Evolutionary conservation across 129 eudicot genomes (phyloP).

Genomic region (Artemisia argyi): DNA sequence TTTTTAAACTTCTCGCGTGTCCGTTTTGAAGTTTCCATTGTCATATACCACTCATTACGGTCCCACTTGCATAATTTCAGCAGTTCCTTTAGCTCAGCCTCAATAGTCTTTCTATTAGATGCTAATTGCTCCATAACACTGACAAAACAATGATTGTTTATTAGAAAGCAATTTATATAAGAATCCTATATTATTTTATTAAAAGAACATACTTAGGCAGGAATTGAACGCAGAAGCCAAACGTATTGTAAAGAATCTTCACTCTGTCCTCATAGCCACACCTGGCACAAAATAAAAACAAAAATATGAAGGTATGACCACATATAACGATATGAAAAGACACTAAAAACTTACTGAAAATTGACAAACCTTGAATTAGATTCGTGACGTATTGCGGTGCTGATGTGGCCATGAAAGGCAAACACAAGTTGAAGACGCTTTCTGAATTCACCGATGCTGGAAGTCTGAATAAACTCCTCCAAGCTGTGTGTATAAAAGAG

Average conservation of each 20-base stretch:
- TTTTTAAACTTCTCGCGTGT: conserved; percentile 72
- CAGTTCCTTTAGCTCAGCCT: conserved; percentile 62
- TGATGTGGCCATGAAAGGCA: conserved; percentile 81
- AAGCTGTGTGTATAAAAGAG: conserved; percentile 48
- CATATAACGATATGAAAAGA: conserved; percentile 3
- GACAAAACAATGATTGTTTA: conserved; percentile 10
- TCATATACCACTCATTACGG: conserved; percentile 46
- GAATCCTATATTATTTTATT: background rate
- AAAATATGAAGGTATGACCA: background rate
- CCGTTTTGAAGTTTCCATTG: conserved; percentile 64
- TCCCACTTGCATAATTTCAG: conserved; percentile 74
- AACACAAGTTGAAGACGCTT: conserved; percentile 79
- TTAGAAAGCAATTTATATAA: no score
- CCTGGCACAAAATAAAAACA: conserved; percentile 32
- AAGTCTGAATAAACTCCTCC: conserved; percentile 76
- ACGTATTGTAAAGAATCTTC: conserved; percentile 75
- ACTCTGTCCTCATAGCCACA: conserved; percentile 53
- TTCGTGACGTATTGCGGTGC: conserved; percentile 43
- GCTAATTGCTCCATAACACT: conserved; percentile 61
- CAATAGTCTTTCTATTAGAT: conserved; percentile 54
- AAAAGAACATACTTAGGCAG: conserved; percentile 53
- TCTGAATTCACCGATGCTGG: conserved; percentile 87
- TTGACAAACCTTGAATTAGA: conserved; percentile 48
- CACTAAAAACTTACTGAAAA: background rate
- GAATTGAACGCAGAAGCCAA: conserved; percentile 80